Percentiles rank a stretch among this genome's conserved stretches.
These are phyloP conservation scores for Pontederia paniculata DNA, from an alignment of 176 grass and related monocot species.

Conservation along the genomic window DNA sequence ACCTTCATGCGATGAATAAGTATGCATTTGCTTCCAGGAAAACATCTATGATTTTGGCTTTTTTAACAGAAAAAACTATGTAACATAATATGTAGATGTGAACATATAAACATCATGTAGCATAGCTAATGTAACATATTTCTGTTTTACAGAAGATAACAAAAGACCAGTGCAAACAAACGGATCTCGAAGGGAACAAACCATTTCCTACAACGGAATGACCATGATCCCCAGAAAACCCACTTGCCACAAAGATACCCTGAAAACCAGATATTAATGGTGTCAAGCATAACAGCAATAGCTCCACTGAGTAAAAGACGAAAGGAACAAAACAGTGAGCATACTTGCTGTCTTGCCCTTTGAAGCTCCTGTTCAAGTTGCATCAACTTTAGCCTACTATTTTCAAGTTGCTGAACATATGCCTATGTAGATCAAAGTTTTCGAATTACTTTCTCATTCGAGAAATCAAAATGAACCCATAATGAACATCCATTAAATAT, in stretches of 20 bases:
- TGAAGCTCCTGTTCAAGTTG: conserved; percentile 90
- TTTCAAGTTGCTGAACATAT: conserved; percentile 74
- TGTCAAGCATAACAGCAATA: not conserved
- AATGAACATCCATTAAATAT: too few species aligned
- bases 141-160: not conserved
- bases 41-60: too few species aligned
- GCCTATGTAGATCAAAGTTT: conserved; percentile 29
- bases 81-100: too few species aligned
- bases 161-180: not conserved
- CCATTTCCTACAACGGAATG: conserved; percentile 48
- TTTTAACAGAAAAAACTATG: too few species aligned
- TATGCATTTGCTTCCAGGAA: not conserved
- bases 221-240: conserved; percentile 39
- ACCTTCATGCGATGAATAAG: not conserved
- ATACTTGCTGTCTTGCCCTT: conserved; percentile 83
- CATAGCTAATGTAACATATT: not conserved
- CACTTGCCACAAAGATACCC: conserved; percentile 78
- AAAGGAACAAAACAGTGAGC: not conserved
- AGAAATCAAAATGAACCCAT: not conserved
- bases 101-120: too few species aligned
- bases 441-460: not conserved
- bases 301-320: not conserved
- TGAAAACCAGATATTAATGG: conserved; percentile 4
- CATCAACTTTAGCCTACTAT: conserved; percentile 52
- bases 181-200: not conserved